phyloP scores from a whole-genome alignment of 768 basidiomycete species.

The Auriscalpium vulgare region DNA sequence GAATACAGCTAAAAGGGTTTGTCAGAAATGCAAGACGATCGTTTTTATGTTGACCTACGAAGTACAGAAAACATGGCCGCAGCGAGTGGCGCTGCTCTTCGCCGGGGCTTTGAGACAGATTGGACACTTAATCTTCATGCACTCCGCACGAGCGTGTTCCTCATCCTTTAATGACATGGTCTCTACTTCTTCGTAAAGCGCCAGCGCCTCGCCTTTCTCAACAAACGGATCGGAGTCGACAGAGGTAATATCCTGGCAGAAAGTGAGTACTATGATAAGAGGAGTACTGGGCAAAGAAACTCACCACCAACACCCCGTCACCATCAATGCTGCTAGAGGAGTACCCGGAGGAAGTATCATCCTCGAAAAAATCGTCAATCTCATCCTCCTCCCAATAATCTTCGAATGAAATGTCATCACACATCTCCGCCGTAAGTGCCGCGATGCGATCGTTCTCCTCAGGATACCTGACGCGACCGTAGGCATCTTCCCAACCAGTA shows the following conservation, averaged over 20 bases:
- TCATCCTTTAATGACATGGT: neutral
- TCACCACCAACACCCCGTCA: constrained; percentile 4
- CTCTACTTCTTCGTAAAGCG: neutral
- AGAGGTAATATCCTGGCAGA: neutral
- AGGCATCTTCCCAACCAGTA: constrained; percentile 26
- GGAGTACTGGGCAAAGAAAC: no score
- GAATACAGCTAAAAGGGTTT: neutral
- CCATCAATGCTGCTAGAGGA: neutral
- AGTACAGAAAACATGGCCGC: constrained; percentile 28
- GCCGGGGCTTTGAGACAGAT: constrained; percentile 22
- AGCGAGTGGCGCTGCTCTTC: constrained; percentile 21
- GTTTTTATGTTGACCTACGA: constrained; percentile 17
- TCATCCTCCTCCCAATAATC: constrained; percentile 18
- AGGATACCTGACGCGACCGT: constrained; percentile 18
- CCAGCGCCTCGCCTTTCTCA: neutral
- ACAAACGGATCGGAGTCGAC: neutral
- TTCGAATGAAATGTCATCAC: neutral
- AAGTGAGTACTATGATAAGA: no score
- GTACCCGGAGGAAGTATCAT: constrained; percentile 10
- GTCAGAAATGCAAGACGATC: neutral
- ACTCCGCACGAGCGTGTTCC: neutral
- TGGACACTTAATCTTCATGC: constrained; percentile 17
- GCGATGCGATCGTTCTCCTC: constrained; percentile 10
- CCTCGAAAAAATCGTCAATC: constrained; percentile 12
- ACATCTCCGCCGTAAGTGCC: constrained; percentile 5